phyloP scores from a whole-genome alignment of 306 rosid genomes.

The Gastrolobium bilobum region DNA sequence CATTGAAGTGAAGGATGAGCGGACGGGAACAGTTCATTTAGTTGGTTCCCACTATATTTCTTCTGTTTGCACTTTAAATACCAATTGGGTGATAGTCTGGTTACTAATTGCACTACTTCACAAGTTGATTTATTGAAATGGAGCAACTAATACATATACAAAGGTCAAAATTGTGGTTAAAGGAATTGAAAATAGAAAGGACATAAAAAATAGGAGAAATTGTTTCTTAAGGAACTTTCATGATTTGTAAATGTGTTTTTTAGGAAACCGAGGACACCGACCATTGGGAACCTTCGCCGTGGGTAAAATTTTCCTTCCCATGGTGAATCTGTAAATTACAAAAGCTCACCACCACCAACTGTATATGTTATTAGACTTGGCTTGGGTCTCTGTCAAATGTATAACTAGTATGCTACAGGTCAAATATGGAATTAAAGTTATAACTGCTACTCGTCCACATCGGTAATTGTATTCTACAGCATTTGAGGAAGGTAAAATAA shows the following conservation, averaged over 20 bases:
- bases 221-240: conserved; percentile 41
- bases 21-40: conserved; percentile 92
- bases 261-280: conserved; percentile 55
- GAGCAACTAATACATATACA: conserved; percentile 54
- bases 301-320: conserved; percentile 62
- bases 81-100: conserved; percentile 51
- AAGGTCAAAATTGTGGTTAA: conserved; percentile 50
- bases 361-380: conserved; percentile 57
- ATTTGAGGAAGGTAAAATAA: not conserved
- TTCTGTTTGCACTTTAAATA: conserved; percentile 60
- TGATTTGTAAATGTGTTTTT: conserved; percentile 59
- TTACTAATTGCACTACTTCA: conserved; percentile 60
- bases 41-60: conserved; percentile 80
- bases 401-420: conserved; percentile 16
- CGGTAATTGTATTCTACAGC: not conserved
- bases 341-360: conserved; percentile 47
- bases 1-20: conserved; percentile 86
- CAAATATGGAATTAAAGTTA: conserved; percentile 11
- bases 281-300: conserved; percentile 52
- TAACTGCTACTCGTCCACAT: not conserved
- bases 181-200: conserved; percentile 54
- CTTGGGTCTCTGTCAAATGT: conserved; percentile 43
- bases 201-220: conserved; percentile 49
- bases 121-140: conserved; percentile 59
- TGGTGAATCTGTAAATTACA: conserved; percentile 58